Percentiles rank a stretch among this genome's conserved stretches.
phyloP scores from a whole-genome alignment of 2,329 filamentous ascomycete species.

The Hymenoscyphus salicellus region DNA sequence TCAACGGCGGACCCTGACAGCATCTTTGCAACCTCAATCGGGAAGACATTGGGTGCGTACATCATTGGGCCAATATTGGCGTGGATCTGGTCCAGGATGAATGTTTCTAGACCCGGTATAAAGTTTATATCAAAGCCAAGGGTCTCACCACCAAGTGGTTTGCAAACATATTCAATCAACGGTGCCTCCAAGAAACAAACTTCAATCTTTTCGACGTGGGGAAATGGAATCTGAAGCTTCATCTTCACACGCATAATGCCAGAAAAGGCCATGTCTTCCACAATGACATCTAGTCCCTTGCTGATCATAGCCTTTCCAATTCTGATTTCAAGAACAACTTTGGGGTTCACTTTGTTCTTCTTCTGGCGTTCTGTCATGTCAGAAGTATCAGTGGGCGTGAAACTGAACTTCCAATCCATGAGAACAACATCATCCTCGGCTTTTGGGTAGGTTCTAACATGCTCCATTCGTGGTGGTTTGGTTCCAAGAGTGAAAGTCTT shows the following conservation, averaged over 20 bases:
- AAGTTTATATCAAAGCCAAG: constrained; percentile 99
- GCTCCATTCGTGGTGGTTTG: constrained; percentile 92
- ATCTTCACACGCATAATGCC: constrained; percentile 96
- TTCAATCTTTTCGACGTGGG: constrained; percentile 90
- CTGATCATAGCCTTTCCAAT: constrained; percentile 95
- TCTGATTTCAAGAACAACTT: constrained; percentile 90
- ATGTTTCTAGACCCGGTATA: constrained; percentile 87
- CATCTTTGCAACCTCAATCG: constrained; percentile 98
- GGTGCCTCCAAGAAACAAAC: constrained; percentile 91
- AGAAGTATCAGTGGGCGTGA: constrained; percentile 89
- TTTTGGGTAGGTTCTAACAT: constrained; percentile 97
- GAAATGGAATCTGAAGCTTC: constrained; percentile 94
- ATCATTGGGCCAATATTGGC: constrained; percentile 93
- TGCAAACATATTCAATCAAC: constrained; percentile 94
- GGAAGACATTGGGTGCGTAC: constrained; percentile 97
- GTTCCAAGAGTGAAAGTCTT: constrained; percentile 91
- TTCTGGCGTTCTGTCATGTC: constrained; percentile 89
- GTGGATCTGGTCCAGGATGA: constrained; percentile 96
- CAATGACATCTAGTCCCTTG: constrained; percentile 95
- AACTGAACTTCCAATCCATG: constrained; percentile 99
- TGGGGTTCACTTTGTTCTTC: constrained; percentile 95
- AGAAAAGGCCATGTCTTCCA: constrained; percentile 95
- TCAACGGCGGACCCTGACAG: constrained; percentile 90
- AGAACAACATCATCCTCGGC: constrained; percentile 91
- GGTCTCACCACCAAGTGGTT: constrained; percentile 89